phyloP scores from a whole-genome alignment of 257 asterid genomes.

The Ocimum tenuiflorum region DNA sequence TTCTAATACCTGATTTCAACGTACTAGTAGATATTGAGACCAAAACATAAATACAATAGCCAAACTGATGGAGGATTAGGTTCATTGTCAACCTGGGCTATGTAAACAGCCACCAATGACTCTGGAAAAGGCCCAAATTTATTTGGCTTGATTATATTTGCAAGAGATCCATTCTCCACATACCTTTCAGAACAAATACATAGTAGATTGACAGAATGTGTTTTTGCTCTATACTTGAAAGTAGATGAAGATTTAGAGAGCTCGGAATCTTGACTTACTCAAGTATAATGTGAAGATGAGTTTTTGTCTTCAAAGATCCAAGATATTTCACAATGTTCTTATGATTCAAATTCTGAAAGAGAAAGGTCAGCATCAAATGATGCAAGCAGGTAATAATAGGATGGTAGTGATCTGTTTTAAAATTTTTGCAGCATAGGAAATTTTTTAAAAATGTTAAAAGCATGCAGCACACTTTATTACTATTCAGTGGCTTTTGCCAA shows the following conservation, averaged over 20 bases:
- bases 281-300: constrained; percentile 91
- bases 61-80: constrained; percentile 7
- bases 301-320: constrained; percentile 92
- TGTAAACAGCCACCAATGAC: constrained; percentile 90
- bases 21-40: constrained; percentile 16
- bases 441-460: neutral
- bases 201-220: neutral
- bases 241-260: constrained; percentile 8
- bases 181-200: constrained; percentile 43
- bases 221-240: constrained; percentile 4
- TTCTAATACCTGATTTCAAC: constrained; percentile 73
- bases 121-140: constrained; percentile 99
- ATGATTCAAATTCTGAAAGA: constrained; percentile 87
- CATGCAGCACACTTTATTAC: neutral
- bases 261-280: constrained; percentile 52
- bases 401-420: neutral
- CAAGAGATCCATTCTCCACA: constrained; percentile 98
- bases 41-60: constrained; percentile 6
- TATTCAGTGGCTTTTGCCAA: neutral
- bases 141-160: constrained; percentile 91
- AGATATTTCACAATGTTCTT: constrained; percentile 91
- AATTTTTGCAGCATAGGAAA: neutral
- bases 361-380: constrained; percentile 19
- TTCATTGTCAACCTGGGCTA: constrained; percentile 70
- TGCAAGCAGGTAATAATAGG: constrained; percentile 2